Conservation (phyloP, 2,329 filamentous ascomycete species). For the Pseudocercospora cruenta region DNA sequence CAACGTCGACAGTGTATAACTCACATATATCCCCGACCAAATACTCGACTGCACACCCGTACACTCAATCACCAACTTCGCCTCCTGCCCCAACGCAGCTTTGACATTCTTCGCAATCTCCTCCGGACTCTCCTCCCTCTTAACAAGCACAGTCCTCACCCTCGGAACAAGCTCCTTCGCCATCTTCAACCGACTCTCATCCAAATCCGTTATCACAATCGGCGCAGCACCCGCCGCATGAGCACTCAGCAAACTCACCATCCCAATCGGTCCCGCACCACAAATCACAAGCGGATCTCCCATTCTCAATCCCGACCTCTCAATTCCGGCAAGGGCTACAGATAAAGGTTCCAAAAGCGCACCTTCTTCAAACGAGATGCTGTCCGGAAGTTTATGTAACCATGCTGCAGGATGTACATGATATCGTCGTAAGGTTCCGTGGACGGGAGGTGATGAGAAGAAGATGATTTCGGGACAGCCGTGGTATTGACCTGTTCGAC, state of each 20-base stretch:
- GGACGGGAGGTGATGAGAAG: conserved; percentile 36
- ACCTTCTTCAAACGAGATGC: conserved; percentile 47
- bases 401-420: conserved; percentile 38
- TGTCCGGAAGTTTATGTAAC: conserved; percentile 43
- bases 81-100: conserved; percentile 39
- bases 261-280: conserved; percentile 44
- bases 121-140: conserved; percentile 43
- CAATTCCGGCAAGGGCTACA: conserved; percentile 46
- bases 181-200: conserved; percentile 45
- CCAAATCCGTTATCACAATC: conserved; percentile 51
- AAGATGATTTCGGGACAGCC: conserved; percentile 37
- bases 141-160: conserved; percentile 42
- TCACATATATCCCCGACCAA: conserved; percentile 38
- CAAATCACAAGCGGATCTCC: conserved; percentile 44
- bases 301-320: conserved; percentile 42
- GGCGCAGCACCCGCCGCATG: conserved; percentile 49
- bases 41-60: conserved; percentile 41
- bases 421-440: conserved; percentile 38
- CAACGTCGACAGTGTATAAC: conserved; percentile 21
- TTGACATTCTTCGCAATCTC: conserved; percentile 41
- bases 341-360: conserved; percentile 53
- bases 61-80: conserved; percentile 42
- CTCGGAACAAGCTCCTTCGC: conserved; percentile 42
- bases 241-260: conserved; percentile 47
- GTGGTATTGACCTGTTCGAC: conserved; percentile 38